phyloP scores from a whole-genome alignment of 2,329 filamentous ascomycete species.

The Fusarium coicis region DNA sequence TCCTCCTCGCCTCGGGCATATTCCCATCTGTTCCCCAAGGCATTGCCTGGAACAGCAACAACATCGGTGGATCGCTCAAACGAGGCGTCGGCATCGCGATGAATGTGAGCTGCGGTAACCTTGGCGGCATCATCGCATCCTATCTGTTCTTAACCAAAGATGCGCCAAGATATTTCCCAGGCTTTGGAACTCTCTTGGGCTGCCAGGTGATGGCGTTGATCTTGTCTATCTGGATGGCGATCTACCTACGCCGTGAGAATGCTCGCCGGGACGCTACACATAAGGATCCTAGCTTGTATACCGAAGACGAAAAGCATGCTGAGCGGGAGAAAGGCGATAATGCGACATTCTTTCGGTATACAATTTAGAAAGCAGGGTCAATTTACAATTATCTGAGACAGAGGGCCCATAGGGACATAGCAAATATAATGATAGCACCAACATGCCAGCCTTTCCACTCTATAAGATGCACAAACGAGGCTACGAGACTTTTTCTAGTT shows the following conservation, averaged over 20 bases:
- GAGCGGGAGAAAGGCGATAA: not conserved
- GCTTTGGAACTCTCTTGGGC: not conserved
- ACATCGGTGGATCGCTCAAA: not conserved
- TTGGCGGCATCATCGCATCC: not conserved
- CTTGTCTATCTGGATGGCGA: not conserved
- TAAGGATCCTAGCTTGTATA: not conserved
- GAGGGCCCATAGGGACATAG: not conserved
- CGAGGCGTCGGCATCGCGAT: not conserved
- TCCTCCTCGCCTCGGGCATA: not conserved
- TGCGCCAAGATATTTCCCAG: not conserved
- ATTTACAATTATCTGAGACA: not conserved
- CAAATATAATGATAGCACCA: too few species aligned
- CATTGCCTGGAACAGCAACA: not conserved
- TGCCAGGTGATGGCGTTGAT: not conserved
- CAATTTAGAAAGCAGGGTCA: not conserved
- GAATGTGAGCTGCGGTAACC: not conserved
- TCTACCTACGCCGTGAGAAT: not conserved
- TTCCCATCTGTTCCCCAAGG: constrained; percentile 1
- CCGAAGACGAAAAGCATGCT: not conserved
- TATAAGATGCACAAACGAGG: too few species aligned
- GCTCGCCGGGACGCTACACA: not conserved
- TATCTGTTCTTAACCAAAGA: not conserved
- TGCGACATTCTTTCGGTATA: constrained; percentile 4
- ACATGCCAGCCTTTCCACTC: too few species aligned
- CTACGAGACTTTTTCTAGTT: too few species aligned